Conservation (phyloP, 306 rosid genomes). For the Pterocarpus santalinus region DNA sequence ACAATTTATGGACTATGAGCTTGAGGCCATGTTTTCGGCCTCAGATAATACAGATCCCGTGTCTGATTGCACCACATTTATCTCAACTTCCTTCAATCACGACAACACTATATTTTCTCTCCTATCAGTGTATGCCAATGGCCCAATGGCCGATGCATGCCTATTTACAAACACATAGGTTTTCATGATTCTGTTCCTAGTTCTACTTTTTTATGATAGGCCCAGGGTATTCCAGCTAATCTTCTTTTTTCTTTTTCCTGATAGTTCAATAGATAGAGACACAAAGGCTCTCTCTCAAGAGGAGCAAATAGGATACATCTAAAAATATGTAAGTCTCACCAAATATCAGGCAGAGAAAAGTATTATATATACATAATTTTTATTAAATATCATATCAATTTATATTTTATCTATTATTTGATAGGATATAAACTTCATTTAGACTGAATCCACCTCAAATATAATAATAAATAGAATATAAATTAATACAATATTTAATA, state of each 20-base stretch:
- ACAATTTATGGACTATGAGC: constrained; percentile 60
- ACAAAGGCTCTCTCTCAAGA: neutral
- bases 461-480: too few species aligned
- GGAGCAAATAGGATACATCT: too few species aligned
- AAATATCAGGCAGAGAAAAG: too few species aligned
- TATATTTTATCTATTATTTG: too few species aligned
- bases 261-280: too few species aligned
- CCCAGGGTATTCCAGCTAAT: constrained; percentile 45
- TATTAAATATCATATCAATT: too few species aligned
- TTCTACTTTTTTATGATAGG: constrained; percentile 2
- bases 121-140: constrained; percentile 18
- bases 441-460: too few species aligned
- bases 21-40: constrained; percentile 61
- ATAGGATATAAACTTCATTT: too few species aligned
- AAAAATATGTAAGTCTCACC: too few species aligned
- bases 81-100: constrained; percentile 78
- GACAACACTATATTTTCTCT: constrained; percentile 56
- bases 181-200: constrained; percentile 55
- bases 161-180: constrained; percentile 41
- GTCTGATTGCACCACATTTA: constrained; percentile 59
- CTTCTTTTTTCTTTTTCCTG: neutral
- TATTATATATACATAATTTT: too few species aligned
- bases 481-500: too few species aligned
- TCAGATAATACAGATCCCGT: constrained; percentile 45
- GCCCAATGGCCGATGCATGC: neutral